Evolutionary conservation across 441 rosid species (phyloP), one percentile per base, ranked within the genome.

Genomic region (Gossypium trilobum): DNA sequence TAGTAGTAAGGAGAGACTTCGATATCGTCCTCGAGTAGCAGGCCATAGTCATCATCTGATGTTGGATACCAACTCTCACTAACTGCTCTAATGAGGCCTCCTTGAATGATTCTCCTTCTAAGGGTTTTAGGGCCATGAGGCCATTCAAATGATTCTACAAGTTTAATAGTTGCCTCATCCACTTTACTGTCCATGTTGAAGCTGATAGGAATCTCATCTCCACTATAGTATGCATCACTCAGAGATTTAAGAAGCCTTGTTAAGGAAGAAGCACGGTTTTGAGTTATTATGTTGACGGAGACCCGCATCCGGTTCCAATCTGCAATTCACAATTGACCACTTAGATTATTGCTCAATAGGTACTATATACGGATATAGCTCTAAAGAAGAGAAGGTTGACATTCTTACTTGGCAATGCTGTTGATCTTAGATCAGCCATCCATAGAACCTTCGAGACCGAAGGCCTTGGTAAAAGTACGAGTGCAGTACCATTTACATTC

Each of bases 21-120:
- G 0, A 92, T 95, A 72, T 95, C 99, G 36, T 95, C 99, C 77
- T 95, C 99, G 1, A 95, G 92, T 0, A 95, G 83, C 46, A 95
- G 90, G 33, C 97, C 99, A 33, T 73, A 95, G 74, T 95, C 97
- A 67, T 92, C 92, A 64, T 95, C 97, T 2, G 93, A 80, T n/a
- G 97, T 77, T 7, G 99, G 99, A 77, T 92, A 95, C 99, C 97
- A 95, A 69, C 99, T 95, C 78, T 95, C 99, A 11, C 99, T 95
- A 9, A 95, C 99, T 4, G 97, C 99, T 67, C 97, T 84, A 57
- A 95, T 95, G 17, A 95, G 84, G 16, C 99, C 99, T 33, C 99
- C 99, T 73, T 95, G 99, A 82, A 95, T 85, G 86, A 95, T 95
- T 81, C 99, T 87, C 82, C 99, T 84, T 75, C 99, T 84, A 2